phyloP scores from a whole-genome alignment of 306 rosid genomes.

The Medicago lupulina region DNA sequence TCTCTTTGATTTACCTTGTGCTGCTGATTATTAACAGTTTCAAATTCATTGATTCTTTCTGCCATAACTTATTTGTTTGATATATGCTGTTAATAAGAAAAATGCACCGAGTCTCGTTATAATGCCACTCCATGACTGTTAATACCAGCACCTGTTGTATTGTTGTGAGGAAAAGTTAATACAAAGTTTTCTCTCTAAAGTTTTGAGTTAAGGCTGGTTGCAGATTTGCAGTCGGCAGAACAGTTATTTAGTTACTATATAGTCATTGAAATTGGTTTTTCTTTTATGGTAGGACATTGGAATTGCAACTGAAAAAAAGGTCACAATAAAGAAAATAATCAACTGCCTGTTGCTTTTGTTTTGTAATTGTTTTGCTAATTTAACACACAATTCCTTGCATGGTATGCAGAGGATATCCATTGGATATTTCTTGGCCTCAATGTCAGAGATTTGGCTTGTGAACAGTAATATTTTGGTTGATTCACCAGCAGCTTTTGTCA shows the following conservation, averaged over 20 bases:
- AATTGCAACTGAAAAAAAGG: neutral
- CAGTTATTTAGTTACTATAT: neutral
- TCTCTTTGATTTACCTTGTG: conserved; percentile 15
- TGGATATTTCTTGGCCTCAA: conserved; percentile 76
- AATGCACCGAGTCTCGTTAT: conserved; percentile 13
- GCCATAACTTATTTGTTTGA: conserved; percentile 24
- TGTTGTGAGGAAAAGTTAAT: conserved; percentile 24
- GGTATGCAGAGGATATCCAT: conserved; percentile 74
- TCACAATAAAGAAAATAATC: conserved; percentile 11
- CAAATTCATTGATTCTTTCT: conserved; percentile 21
- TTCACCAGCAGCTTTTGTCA: conserved; percentile 57
- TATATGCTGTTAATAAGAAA: conserved; percentile 4
- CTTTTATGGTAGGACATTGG: neutral
- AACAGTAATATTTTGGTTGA: conserved; percentile 54
- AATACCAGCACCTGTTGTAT: conserved; percentile 30
- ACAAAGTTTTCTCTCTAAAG: conserved; percentile 2
- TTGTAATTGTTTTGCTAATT: conserved; percentile 17
- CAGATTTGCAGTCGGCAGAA: conserved; percentile 11
- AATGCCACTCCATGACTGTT: conserved; percentile 13
- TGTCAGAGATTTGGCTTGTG: conserved; percentile 78
- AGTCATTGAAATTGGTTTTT: conserved; percentile 22
- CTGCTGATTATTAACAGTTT: conserved; percentile 4
- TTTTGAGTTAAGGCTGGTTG: conserved; percentile 11
- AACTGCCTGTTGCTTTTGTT: conserved; percentile 38
- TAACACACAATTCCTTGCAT: conserved; percentile 27